phyloP scores from a whole-genome alignment of 2,329 filamentous ascomycete genomes.

The Apiospora arundinis region DNA sequence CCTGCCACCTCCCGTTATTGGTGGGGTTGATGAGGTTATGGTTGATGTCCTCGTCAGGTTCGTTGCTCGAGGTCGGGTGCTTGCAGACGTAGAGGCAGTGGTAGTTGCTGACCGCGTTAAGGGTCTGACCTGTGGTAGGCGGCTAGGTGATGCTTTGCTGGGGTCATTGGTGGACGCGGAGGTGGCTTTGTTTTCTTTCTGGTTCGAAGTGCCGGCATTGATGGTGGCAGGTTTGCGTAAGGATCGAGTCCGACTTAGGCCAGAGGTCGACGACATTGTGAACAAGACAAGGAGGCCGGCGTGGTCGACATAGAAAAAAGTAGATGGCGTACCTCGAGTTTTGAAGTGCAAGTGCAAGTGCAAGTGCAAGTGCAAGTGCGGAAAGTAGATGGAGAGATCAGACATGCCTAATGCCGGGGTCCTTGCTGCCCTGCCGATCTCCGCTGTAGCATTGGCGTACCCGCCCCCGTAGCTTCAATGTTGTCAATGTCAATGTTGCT shows the following conservation, averaged over 20 bases:
- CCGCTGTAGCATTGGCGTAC: not conserved
- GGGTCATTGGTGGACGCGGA: constrained; percentile 29
- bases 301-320: not conserved
- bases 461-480: not conserved
- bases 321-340: not conserved
- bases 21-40: constrained; percentile 21
- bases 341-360: not conserved
- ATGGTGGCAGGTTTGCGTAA: constrained; percentile 49
- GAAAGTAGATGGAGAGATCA: not conserved
- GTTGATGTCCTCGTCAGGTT: constrained; percentile 19
- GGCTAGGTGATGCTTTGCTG: constrained; percentile 54
- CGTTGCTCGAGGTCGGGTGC: not conserved
- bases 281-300: not conserved
- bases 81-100: not conserved
- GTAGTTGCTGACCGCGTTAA: constrained; percentile 42
- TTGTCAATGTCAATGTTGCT: not conserved
- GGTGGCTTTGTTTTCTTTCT: constrained; percentile 25
- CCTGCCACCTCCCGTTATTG: constrained; percentile 25
- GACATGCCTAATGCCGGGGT: not conserved
- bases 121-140: constrained; percentile 55
- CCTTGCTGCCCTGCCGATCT: constrained; percentile 2
- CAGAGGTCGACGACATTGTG: constrained; percentile 49
- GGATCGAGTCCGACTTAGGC: constrained; percentile 53
- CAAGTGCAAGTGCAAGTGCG: too few species aligned
- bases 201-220: not conserved